Percentiles rank a stretch among this genome's conserved stretches.
Conservation (phyloP, 2,329 filamentous ascomycete genomes). For the Penicillium crustosum region DNA sequence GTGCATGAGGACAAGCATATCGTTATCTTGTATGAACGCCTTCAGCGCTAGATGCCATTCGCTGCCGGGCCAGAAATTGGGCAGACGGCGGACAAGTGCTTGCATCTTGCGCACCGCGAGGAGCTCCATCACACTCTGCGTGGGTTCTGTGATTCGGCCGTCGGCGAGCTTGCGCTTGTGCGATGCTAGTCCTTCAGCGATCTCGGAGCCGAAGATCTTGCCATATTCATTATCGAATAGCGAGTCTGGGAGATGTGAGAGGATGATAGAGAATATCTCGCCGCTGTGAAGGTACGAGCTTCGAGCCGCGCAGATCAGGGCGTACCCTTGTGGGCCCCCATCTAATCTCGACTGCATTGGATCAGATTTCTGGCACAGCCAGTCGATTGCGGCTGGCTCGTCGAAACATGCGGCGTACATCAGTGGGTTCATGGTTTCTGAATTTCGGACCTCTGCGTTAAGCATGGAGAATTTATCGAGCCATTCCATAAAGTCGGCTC, state of each 20-base stretch:
- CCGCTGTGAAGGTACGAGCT: background rate
- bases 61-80: background rate
- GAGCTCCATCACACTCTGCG: background rate
- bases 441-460: background rate
- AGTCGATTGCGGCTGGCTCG: background rate
- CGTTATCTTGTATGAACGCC: background rate
- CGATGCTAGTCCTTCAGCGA: constrained; percentile 1
- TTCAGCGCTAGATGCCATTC: constrained; percentile 1
- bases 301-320: background rate
- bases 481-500: background rate
- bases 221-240: background rate
- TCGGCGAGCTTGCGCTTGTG: background rate
- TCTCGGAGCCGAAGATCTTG: constrained; percentile 2
- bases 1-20: background rate
- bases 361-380: constrained; percentile 1
- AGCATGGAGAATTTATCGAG: constrained; percentile 7
- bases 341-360: background rate
- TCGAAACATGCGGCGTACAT: constrained; percentile 10
- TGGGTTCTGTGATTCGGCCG: background rate
- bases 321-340: background rate
- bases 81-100: background rate
- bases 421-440: constrained; percentile 1
- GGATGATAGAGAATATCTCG: constrained; percentile 2
- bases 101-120: constrained; percentile 3
- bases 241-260: background rate